Conservation (phyloP, 1,284 basidiomycete species). For the Fomitopsis betulina region DNA sequence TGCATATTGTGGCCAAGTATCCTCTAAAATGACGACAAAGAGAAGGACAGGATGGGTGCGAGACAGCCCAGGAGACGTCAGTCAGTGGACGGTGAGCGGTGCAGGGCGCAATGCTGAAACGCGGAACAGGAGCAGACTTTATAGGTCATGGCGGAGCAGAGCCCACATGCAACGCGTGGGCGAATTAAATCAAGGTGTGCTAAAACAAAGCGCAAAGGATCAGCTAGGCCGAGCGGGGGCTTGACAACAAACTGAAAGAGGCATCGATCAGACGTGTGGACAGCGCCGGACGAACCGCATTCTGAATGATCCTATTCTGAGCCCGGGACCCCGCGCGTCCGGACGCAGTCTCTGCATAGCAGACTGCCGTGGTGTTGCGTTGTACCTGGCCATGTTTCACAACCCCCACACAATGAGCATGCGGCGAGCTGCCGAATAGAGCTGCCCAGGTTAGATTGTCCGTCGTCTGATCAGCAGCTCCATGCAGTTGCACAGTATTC, state of each 20-base stretch:
- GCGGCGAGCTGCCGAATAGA: background rate
- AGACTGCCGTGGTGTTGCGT: too few relatives aligned
- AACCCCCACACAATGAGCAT: background rate
- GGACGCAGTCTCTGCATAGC: too few relatives aligned
- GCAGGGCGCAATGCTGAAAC: background rate
- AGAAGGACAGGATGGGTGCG: background rate
- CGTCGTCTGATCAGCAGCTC: background rate
- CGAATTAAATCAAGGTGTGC: background rate
- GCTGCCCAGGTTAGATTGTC: background rate
- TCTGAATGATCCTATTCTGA: too few relatives aligned
- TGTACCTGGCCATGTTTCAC: background rate
- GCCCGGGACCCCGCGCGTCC: too few relatives aligned
- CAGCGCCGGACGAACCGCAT: background rate
- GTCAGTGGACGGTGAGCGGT: background rate
- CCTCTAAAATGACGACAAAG: background rate
- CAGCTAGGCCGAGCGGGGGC: background rate
- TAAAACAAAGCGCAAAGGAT: background rate
- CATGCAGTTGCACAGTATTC: background rate
- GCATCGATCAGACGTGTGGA: background rate
- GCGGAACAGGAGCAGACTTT: background rate
- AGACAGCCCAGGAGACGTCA: background rate
- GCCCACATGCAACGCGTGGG: constrained; percentile 1
- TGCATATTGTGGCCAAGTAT: constrained; percentile 11
- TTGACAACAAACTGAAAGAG: constrained; percentile 1
- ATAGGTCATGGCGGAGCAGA: background rate